Base-by-base conservation (phyloP, 2,329 filamentous ascomycete genomes). In the Scedosporium aurantiacum region DNA sequence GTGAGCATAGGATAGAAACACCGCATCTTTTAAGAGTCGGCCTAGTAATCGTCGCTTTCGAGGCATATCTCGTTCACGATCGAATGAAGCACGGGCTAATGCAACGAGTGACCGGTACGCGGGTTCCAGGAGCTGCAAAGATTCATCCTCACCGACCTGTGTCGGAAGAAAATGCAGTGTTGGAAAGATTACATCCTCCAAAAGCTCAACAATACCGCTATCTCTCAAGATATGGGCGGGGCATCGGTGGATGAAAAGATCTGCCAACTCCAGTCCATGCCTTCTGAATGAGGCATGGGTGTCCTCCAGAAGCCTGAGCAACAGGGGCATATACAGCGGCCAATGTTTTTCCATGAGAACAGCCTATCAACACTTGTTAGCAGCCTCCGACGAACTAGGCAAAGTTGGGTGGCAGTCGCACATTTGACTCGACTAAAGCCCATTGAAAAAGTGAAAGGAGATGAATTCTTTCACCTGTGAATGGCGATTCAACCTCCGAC, bases 101-200 rank as follows among this genome's bases (percentile, higher is more conserved):
- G 75, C 74, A 18, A 88, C 73, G 2, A 96, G 76, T 1, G 86
- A 85, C 6, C 80, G 77, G 65, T 91, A 95, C 0, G 88, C 84
- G 5, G 79, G 77, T 5, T 72, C 68, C 1, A 96, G 79, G 2
- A 97, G 74, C 1, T 69, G 68, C 1, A 88, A 69, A 3, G 89
- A 89, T 61, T 94, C 88, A 0, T 79, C 70, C 67, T 90, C 87
- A 0, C 89, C 85, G 0, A 90, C 96, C 50, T 96, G 76, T 12
- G 80, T 84, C 0, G 93, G 92, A 5, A 96, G 78, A 67, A 85
- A 89, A 6, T 87, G 79, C n/a, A 96, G 79, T 41, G 86, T 84
- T 0, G 90, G 89, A 65, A 86, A 80, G 1, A 90, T 73, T 2
- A 86, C 82, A 21, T 90, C 82, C 67, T 87, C 81, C 63, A 93